Evolutionary conservation across 495 filamentous ascomycete species (phyloP).

Genomic region (Penicillium canariense): DNA sequence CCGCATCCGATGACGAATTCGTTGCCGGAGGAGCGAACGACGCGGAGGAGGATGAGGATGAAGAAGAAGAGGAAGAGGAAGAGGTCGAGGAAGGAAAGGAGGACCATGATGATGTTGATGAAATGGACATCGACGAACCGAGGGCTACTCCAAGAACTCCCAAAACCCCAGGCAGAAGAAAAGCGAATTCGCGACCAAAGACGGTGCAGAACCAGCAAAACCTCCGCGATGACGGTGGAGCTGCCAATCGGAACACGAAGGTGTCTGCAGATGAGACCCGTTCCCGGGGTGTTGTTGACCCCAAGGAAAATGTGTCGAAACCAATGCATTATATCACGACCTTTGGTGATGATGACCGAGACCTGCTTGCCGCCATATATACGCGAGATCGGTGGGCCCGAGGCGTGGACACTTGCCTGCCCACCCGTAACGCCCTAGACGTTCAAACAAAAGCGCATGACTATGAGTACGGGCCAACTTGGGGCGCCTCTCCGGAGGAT

Average conservation of each 20-base stretch:
- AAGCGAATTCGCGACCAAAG: background rate
- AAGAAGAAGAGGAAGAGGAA: slow-evolving; percentile 13
- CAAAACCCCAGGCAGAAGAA: background rate
- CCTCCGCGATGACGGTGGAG: background rate
- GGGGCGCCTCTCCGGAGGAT: slow-evolving; percentile 39
- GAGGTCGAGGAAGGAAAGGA: slow-evolving; percentile 13
- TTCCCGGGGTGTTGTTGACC: slow-evolving; percentile 36
- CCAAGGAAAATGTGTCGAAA: slow-evolving; percentile 41
- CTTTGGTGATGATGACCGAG: slow-evolving; percentile 47
- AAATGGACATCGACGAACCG: slow-evolving; percentile 14
- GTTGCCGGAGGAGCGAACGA: slow-evolving; percentile 21
- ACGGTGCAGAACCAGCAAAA: background rate
- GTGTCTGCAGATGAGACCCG: slow-evolving; percentile 26
- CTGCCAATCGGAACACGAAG: background rate
- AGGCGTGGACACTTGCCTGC: slow-evolving; percentile 49
- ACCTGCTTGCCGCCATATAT: slow-evolving; percentile 43
- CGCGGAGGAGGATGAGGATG: slow-evolving; percentile 17
- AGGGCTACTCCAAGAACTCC: background rate
- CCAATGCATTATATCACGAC: slow-evolving; percentile 34
- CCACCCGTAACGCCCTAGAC: slow-evolving; percentile 39
- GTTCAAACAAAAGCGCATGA: slow-evolving; percentile 20
- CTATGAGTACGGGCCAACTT: slow-evolving; percentile 43
- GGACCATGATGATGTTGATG: slow-evolving; percentile 13
- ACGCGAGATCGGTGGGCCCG: slow-evolving; percentile 48
- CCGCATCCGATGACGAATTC: slow-evolving; percentile 32